These are phyloP conservation scores for Hansenula lynferdii DNA, from an alignment of 1,139 yeast genomes.

Conservation along the genomic window DNA sequence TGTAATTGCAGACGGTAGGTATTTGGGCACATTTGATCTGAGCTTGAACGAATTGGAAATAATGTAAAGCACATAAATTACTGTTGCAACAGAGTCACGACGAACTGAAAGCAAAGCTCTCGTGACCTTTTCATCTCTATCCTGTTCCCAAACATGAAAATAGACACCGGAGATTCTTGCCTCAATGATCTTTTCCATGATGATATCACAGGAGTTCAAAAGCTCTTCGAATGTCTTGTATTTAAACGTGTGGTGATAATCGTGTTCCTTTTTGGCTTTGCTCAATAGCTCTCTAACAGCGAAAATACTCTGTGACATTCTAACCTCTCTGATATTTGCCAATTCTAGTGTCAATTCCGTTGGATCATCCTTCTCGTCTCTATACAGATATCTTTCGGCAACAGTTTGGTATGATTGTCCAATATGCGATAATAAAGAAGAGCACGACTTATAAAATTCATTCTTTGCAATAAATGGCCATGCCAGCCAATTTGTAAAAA, in stretches of 20 bases:
- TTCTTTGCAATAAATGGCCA: conserved; percentile 46
- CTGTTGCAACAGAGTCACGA: conserved; percentile 43
- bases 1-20: conserved; percentile 39
- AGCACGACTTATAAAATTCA: conserved; percentile 35
- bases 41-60: conserved; percentile 37
- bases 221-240: conserved; percentile 25
- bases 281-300: conserved; percentile 34
- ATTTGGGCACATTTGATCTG: conserved; percentile 33
- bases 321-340: conserved; percentile 42
- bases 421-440: conserved; percentile 35
- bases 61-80: conserved; percentile 36
- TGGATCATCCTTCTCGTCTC: conserved; percentile 41
- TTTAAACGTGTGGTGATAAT: conserved; percentile 25
- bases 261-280: conserved; percentile 35
- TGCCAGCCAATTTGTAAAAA: conserved; percentile 38
- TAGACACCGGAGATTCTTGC: conserved; percentile 43
- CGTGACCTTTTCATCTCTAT: conserved; percentile 30
- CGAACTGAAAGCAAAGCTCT: conserved; percentile 36
- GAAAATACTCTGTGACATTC: conserved; percentile 37
- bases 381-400: conserved; percentile 41
- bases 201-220: conserved; percentile 32
- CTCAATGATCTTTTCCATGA: conserved; percentile 39
- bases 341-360: conserved; percentile 37
- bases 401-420: conserved; percentile 43
- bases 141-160: conserved; percentile 41